Evolutionary conservation across 2,329 filamentous ascomycete species (phyloP), one percentile per base, ranked within the genome.

Genomic region (Penicillium sp.): DNA sequence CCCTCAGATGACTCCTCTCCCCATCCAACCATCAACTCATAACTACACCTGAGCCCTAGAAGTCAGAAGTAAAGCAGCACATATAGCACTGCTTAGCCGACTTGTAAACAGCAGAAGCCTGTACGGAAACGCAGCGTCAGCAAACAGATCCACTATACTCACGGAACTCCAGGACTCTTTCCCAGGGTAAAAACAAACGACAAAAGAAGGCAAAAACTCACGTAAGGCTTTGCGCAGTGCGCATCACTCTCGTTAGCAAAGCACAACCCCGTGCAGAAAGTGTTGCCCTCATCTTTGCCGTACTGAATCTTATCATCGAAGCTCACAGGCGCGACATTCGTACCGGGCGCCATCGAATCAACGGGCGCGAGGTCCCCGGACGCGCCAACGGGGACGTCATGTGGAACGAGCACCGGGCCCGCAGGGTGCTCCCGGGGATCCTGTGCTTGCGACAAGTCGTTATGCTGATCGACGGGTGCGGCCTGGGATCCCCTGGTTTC

Each of bases 231-330:
- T 7, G 4, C 11, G 36, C 57, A 59, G 14, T 53, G 28, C 39
- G 53, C 49, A 27, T 54, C 39, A 25, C 34, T 38, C 30, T 52
- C 12, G 34, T 37, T 41, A 9, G 31, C 7, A 38, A 49, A 56
- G 14, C 57, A 59, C 11, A 34, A 18, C 3, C 57, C 57, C 4
- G 49, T 8, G 36, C 57, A 59, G 46, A 59, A 59, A 10, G 45
- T 34, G 41, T 58, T 58, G 3, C 57, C 57, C 39, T 53, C 41
- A 45, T 59, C 57, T 14, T 38, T 27, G 3, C 54, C 52, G 27
- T 37, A 30, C 4, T 18, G 36, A 0, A 36, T 38, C 16, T 46
- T 37, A 6, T 45, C 19, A 5, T 3, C 27, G 14, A 49, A 29
- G 12, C 34, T 10, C 19, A 41, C 34, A 25, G 55, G 56, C 7